A percentile compares a stretch with the other conserved stretches of the same genome.
These are phyloP conservation scores for Vitis hybrid DNA, from an alignment of 177 flowering plant genomes.

Conservation along the genomic window DNA sequence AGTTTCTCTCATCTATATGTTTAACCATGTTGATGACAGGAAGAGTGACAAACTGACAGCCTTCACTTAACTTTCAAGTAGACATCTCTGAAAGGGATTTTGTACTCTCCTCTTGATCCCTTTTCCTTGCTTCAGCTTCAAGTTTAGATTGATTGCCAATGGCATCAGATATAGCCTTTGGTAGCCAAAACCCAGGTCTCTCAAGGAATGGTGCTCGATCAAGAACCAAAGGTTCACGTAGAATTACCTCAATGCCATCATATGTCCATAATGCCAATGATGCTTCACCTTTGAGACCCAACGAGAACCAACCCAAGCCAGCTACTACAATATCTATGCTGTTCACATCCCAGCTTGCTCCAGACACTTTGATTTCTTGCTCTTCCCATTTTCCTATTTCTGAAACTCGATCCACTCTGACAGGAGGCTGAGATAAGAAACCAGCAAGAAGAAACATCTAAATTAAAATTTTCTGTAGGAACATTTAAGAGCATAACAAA, in stretches of 20 bases:
- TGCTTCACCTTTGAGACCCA: slow-evolving; percentile 93
- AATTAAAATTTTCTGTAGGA: neutral
- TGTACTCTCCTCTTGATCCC: slow-evolving; percentile 29
- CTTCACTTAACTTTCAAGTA: slow-evolving; percentile 13
- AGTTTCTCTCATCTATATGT: neutral
- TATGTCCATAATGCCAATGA: slow-evolving; percentile 67
- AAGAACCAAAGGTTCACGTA: slow-evolving; percentile 83
- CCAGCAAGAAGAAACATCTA: neutral
- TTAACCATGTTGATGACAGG: neutral
- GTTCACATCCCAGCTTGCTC: slow-evolving; percentile 89
- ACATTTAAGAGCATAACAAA: neutral
- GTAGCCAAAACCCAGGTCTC: slow-evolving; percentile 87
- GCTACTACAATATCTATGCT: slow-evolving; percentile 75
- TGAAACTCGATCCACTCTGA: slow-evolving; percentile 57
- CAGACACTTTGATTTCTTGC: slow-evolving; percentile 65
- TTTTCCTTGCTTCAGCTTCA: slow-evolving; percentile 48
- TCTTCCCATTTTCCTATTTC: slow-evolving; percentile 73
- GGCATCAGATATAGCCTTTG: slow-evolving; percentile 86
- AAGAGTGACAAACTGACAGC: neutral
- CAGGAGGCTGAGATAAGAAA: slow-evolving; percentile 70
- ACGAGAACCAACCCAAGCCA: slow-evolving; percentile 91
- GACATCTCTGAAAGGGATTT: slow-evolving; percentile 31
- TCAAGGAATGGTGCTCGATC: slow-evolving; percentile 82
- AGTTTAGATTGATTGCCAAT: slow-evolving; percentile 58
- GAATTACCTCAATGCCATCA: slow-evolving; percentile 55